Base-by-base conservation (phyloP, 2,329 filamentous ascomycete genomes). In the Neospermospora avenae region DNA sequence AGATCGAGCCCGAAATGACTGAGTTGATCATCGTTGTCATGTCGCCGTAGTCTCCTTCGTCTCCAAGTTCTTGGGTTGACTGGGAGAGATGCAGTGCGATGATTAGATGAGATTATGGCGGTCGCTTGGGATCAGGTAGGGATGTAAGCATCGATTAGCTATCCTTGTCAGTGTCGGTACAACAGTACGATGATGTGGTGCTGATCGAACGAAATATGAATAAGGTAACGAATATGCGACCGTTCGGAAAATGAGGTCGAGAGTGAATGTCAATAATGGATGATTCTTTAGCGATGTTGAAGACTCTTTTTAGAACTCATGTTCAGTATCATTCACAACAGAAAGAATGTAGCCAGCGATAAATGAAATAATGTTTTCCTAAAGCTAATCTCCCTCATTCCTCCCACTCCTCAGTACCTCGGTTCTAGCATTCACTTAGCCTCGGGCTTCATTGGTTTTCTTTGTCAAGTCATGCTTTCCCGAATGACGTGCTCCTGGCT, bases 1-100 rank as follows among this genome's bases (percentile, higher is more conserved):
- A 88, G 48, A 80, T 77, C 42, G 78, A 79, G 24, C 86, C 86
- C 0, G 82, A 59, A 13, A 56, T 35, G 6, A 62, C 14, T 1
- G 57, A 57, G 14, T 37, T 55, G 18, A 60, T 10, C 18, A 34
- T 20, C 18, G 28, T 31, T 10, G 35, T 51, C 22, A 20, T n/a
- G 28, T 28, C 16, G 18, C 35, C 31, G 6, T 31, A 4, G 28
- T 51, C 18, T 51, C 13, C 25, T 28, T 49, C 48, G 48, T 24
- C 20, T 51, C 48, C 18, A 18, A n/a, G 13, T 13, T 7, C 25
- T n/a, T 35, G 46, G 46, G 5, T 42, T 8, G 11, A 39, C 11
- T 39, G n/a, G 14, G 39, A 18, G 28, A 20, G 25, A 28, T 20
- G 48, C 34, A 35, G 28, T 31, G 16, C 37, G 37, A n/a, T 13